Percentiles rank a stretch among this genome's conserved stretches.
Conservation (phyloP, 2,329 filamentous ascomycete species). For the Penicillium sclerotigenum region DNA sequence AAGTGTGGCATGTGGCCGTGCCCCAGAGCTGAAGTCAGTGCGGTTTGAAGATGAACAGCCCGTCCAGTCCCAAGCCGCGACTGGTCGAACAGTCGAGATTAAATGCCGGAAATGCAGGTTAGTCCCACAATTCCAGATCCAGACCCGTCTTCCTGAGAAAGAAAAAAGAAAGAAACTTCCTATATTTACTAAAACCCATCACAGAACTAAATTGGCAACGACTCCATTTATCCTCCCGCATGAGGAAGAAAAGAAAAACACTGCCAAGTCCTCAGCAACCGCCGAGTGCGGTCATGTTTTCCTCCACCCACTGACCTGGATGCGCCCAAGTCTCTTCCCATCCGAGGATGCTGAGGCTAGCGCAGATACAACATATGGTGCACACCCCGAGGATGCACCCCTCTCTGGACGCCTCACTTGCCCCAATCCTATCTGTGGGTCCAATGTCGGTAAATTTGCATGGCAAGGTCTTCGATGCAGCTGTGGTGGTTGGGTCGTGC, state of each 20-base stretch:
- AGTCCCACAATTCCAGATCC: constrained; percentile 33
- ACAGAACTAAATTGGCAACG: constrained; percentile 59
- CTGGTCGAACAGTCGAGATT: constrained; percentile 53
- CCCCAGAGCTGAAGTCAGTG: constrained; percentile 71
- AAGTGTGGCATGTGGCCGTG: constrained; percentile 70
- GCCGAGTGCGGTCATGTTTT: constrained; percentile 77
- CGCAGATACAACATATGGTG: constrained; percentile 17
- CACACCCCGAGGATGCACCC: constrained; percentile 61
- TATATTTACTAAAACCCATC: constrained; percentile 4
- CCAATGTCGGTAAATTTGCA: constrained; percentile 86
- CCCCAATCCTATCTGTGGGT: constrained; percentile 71
- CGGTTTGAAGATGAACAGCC: constrained; percentile 64
- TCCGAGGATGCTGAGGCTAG: constrained; percentile 11
- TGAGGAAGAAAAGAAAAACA: constrained; percentile 32
- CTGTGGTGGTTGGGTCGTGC: constrained; percentile 86
- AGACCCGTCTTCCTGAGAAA: not conserved
- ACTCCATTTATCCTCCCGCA: constrained; percentile 68
- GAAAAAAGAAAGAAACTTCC: not conserved
- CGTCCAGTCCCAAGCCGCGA: constrained; percentile 17
- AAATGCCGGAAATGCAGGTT: constrained; percentile 87
- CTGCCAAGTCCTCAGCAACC: constrained; percentile 24
- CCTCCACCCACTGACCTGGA: constrained; percentile 90
- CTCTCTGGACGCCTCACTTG: constrained; percentile 83
- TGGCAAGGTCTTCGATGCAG: constrained; percentile 95
- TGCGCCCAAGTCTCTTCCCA: constrained; percentile 70